Base-by-base conservation (phyloP, 2,329 filamentous ascomycete species). In the Neofusicoccum umdonicola region DNA sequence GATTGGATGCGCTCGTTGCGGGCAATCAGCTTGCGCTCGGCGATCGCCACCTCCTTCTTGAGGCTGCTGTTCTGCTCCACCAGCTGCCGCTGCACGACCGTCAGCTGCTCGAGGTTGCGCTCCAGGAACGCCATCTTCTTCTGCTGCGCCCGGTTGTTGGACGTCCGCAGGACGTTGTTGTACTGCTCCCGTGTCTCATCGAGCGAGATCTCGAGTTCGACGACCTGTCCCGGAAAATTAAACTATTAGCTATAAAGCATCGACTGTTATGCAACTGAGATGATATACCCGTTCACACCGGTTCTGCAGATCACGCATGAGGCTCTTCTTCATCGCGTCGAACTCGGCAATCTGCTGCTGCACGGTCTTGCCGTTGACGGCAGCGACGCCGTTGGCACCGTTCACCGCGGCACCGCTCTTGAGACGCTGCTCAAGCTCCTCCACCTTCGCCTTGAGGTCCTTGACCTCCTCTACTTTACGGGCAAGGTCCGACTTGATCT, bases 121-220 rank as follows among this genome's bases (percentile, higher is more conserved):
- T 99, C 95, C 58, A 99, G 82, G 85, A 99, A 99, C 15, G 95
- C 96, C 91, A 99, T 98, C 87, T 99, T 99, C 90, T 99, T 99
- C 81, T 99, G 95, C 82, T 99, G 95, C 27, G 95, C 94, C 66
- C 95, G 90, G 83, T 96, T 98, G 84, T 99, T 99, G 70, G 92
- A 97, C 57, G 92, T 95, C 64, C 94, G 90, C 65, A 99, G 86
- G 66, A 99, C 95, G 72, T 97, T 97, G 84, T 99, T 98, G 82
- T 99, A 99, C 81, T 99, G 95, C 82, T 99, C 95, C 64, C 95
- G 88, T 0, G 95, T 97, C 83, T 97, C 93, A 75, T 99, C 95
- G 58, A 99, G 86, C 41, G 92, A 96, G 73, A 99, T 99, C 79
- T 99, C 95, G 34, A 99, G 88, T 83, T 99, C 95, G 17, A 99